Conservation (phyloP, 176 grass and related monocot genomes). For the Coix lacrymajobi region DNA sequence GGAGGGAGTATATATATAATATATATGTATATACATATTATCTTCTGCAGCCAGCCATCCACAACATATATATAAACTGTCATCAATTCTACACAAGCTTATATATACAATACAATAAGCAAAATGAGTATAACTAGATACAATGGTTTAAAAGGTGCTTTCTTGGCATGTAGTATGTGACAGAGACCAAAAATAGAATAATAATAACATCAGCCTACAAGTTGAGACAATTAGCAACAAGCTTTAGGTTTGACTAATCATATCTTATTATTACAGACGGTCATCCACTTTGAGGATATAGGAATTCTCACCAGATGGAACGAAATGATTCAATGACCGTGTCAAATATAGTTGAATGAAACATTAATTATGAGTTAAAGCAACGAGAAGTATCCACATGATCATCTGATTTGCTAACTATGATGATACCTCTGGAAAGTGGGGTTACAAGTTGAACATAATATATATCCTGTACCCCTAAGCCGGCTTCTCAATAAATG, state of each 20-base stretch:
- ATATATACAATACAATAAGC: not conserved
- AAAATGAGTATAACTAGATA: not conserved
- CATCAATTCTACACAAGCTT: not conserved
- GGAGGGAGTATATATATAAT: too few relatives aligned
- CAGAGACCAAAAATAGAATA: not conserved
- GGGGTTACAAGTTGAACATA: not conserved
- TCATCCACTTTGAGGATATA: not conserved
- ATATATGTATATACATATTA: not conserved
- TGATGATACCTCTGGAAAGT: not conserved
- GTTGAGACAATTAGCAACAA: not conserved
- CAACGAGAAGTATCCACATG: not conserved
- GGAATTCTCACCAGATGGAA: not conserved
- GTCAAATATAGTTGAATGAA: not conserved
- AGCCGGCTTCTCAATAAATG: not conserved
- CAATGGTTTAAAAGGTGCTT: slow-evolving; percentile 1
- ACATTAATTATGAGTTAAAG: not conserved
- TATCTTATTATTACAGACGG: not conserved
- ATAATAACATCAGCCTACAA: not conserved
- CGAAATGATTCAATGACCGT: not conserved
- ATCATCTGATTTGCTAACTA: not conserved
- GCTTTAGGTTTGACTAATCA: not conserved
- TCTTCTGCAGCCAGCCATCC: not conserved
- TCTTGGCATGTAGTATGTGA: not conserved
- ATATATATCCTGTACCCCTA: not conserved
- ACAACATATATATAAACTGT: not conserved